phyloP scores from a whole-genome alignment of 768 basidiomycete genomes.

The Butyriboletus loyo region DNA sequence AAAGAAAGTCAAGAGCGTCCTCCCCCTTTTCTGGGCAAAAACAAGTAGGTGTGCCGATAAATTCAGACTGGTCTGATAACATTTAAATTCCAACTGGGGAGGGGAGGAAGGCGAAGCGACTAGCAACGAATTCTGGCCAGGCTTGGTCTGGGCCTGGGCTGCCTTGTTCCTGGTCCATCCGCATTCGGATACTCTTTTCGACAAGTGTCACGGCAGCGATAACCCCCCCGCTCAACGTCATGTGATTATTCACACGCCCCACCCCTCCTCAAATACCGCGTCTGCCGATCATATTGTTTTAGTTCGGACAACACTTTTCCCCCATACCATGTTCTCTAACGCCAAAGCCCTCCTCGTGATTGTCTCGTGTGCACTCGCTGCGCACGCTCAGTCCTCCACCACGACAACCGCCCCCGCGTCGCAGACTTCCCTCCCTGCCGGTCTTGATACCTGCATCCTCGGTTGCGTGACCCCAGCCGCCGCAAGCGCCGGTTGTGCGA shows the following conservation, averaged over 20 bases:
- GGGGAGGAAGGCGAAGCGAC: neutral
- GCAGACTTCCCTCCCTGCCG: neutral
- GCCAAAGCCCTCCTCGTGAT: constrained; percentile 20
- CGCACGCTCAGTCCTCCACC: constrained; percentile 17
- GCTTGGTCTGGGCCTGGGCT: neutral
- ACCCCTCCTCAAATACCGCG: constrained; percentile 13
- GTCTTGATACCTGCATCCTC: constrained; percentile 9
- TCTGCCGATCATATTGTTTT: neutral
- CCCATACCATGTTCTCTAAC: constrained; percentile 14
- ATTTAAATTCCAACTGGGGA: constrained; percentile 23
- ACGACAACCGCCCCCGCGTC: neutral
- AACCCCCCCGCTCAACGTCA: neutral
- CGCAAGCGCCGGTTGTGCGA: neutral
- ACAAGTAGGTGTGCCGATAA: constrained; percentile 3
- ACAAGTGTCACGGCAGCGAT: neutral
- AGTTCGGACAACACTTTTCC: neutral
- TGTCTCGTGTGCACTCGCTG: constrained; percentile 16
- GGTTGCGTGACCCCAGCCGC: constrained; percentile 5
- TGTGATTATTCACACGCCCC: constrained; percentile 14
- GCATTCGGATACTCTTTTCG: neutral
- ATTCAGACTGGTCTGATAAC: constrained; percentile 19
- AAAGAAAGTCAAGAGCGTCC: neutral
- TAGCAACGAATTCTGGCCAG: too few relatives aligned
- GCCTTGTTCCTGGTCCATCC: neutral
- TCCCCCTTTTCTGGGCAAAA: neutral